A percentile compares a stretch with the other conserved stretches of the same genome.
Conservation (phyloP, 305 asterid genomes). For the Rubia tinctorum region DNA sequence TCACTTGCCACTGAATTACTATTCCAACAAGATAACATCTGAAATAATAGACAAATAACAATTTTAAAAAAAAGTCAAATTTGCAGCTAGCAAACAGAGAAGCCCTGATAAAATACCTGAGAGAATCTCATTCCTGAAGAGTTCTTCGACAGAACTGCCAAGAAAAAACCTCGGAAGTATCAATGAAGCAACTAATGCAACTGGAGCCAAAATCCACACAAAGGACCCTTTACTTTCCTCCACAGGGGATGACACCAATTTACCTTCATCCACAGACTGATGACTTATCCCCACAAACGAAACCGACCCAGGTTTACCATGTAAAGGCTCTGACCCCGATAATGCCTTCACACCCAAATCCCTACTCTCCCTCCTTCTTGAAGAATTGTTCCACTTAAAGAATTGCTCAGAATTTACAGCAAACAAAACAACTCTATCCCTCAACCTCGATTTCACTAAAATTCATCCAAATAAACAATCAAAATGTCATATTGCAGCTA, state of each 20-base stretch:
- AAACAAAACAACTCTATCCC: slow-evolving; percentile 26
- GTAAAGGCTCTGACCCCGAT: slow-evolving; percentile 49
- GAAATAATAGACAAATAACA: background rate
- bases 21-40: background rate
- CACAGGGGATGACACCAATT: slow-evolving; percentile 63
- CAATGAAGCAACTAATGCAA: slow-evolving; percentile 62
- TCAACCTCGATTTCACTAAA: slow-evolving; percentile 33
- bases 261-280: slow-evolving; percentile 66
- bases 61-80: background rate
- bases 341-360: slow-evolving; percentile 34
- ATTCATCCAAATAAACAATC: background rate
- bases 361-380: slow-evolving; percentile 29
- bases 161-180: slow-evolving; percentile 63
- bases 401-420: slow-evolving; percentile 25
- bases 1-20: background rate
- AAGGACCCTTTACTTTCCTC: slow-evolving; percentile 60
- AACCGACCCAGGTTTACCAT: slow-evolving; percentile 80
- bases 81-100: background rate
- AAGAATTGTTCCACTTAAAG: slow-evolving; percentile 20
- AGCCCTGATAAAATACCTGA: slow-evolving; percentile 41
- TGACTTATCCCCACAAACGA: slow-evolving; percentile 70
- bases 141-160: slow-evolving; percentile 45
- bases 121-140: slow-evolving; percentile 50
- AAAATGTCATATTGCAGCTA: background rate
- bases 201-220: slow-evolving; percentile 78